Percentiles rank a stretch among this genome's conserved stretches.
Conservation (phyloP, 2,329 filamentous ascomycete genomes). For the Venturia aucupariae region DNA sequence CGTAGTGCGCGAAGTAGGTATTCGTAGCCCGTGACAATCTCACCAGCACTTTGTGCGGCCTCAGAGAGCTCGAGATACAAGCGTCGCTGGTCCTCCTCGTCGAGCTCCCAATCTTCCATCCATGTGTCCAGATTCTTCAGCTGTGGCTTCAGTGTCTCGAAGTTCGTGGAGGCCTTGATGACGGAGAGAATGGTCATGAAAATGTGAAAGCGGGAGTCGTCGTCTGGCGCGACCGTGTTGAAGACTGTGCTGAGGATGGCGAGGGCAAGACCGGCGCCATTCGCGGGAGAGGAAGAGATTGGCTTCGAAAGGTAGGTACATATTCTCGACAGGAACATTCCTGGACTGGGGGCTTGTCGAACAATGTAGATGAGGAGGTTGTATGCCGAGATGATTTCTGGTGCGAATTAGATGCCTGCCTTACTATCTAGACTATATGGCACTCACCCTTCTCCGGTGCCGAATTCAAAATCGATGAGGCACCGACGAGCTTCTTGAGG, state of each 20-base stretch:
- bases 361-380: slow-evolving; percentile 94
- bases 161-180: slow-evolving; percentile 58
- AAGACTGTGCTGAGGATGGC: slow-evolving; percentile 91
- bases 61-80: slow-evolving; percentile 77
- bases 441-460: slow-evolving; percentile 72
- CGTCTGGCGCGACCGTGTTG: slow-evolving; percentile 74
- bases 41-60: slow-evolving; percentile 66
- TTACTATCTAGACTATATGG: slow-evolving; percentile 14
- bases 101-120: slow-evolving; percentile 74
- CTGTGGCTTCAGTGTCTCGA: slow-evolving; percentile 74
- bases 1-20: slow-evolving; percentile 71
- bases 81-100: slow-evolving; percentile 73
- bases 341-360: slow-evolving; percentile 72
- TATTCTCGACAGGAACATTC: slow-evolving; percentile 77
- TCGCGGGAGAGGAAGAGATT: slow-evolving; percentile 73
- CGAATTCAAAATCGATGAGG: slow-evolving; percentile 66
- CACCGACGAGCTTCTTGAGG: slow-evolving; percentile 79
- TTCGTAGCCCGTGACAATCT: slow-evolving; percentile 65
- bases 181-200: slow-evolving; percentile 82
- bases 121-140: slow-evolving; percentile 74
- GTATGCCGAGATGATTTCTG: slow-evolving; percentile 89
- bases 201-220: slow-evolving; percentile 79
- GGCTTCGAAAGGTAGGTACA: slow-evolving; percentile 86
- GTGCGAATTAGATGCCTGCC: slow-evolving; percentile 13
- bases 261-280: slow-evolving; percentile 77